Conservation (phyloP, 768 basidiomycete genomes). For the Russula ochroleuca region DNA sequence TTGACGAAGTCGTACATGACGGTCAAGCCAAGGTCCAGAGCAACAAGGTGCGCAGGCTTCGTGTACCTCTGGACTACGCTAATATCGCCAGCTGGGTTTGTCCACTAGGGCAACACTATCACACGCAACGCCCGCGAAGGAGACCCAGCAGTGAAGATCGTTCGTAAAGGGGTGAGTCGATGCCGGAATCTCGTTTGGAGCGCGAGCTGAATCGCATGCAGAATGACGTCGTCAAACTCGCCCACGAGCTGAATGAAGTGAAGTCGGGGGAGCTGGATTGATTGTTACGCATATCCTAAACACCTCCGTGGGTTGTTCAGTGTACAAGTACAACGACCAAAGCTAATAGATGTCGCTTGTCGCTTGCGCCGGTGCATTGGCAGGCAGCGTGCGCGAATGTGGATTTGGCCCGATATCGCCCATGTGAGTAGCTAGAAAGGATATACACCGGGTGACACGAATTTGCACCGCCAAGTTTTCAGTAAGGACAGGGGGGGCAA, state of each 20-base stretch:
- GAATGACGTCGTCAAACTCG: constrained; percentile 51
- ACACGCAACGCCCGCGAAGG: constrained; percentile 42
- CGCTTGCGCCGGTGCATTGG: not conserved
- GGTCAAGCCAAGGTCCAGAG: constrained; percentile 44
- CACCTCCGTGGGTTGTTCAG: not conserved
- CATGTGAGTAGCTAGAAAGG: not conserved
- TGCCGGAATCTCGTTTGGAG: not conserved
- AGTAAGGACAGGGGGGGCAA: not conserved
- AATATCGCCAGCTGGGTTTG: not conserved
- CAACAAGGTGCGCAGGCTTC: constrained; percentile 37
- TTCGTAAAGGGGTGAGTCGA: constrained; percentile 41
- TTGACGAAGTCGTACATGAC: constrained; percentile 36
- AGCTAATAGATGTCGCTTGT: not conserved
- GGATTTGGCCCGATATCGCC: not conserved
- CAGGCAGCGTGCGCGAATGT: not conserved
- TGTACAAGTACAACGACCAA: not conserved
- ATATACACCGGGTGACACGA: not conserved
- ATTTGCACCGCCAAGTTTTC: not conserved
- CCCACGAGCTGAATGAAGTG: constrained; percentile 46
- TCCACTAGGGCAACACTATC: constrained; percentile 40
- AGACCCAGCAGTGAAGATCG: constrained; percentile 49
- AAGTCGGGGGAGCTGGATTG: constrained; percentile 31
- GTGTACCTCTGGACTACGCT: not conserved
- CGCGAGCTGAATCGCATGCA: constrained; percentile 23
- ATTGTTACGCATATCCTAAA: not conserved